phyloP scores from a whole-genome alignment of 306 rosid species.

The Mimosa bimucronata region DNA sequence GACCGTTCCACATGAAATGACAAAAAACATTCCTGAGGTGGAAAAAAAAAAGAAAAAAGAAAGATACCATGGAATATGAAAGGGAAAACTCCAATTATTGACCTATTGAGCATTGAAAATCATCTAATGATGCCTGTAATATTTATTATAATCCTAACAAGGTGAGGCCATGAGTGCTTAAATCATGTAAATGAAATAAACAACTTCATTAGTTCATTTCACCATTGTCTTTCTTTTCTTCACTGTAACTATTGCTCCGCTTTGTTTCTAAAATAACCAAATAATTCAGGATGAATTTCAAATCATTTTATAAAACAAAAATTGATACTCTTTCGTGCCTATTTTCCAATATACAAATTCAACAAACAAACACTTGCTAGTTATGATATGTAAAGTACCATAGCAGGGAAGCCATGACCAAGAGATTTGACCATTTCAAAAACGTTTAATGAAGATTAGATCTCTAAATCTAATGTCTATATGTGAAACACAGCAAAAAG shows the following conservation, averaged over 20 bases:
- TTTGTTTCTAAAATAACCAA: not conserved
- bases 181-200: not conserved
- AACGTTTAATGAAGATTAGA: not conserved
- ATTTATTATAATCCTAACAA: not conserved
- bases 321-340: not conserved
- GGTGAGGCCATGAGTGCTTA: not conserved
- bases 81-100: not conserved
- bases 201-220: not conserved
- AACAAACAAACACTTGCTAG: not conserved
- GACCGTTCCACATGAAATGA: not conserved
- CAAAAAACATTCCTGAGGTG: not conserved
- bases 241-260: not conserved
- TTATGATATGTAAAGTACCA: not conserved
- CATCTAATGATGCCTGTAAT: not conserved
- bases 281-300: not conserved
- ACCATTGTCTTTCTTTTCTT: not conserved
- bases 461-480: not conserved
- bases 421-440: not conserved
- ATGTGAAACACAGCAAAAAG: not conserved
- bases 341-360: not conserved
- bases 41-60: no score
- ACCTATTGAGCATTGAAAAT: not conserved
- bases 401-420: not conserved
- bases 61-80: not conserved
- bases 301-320: not conserved